phyloP scores from a whole-genome alignment of 805 yeast species.

The Clavispora vitiphila region DNA sequence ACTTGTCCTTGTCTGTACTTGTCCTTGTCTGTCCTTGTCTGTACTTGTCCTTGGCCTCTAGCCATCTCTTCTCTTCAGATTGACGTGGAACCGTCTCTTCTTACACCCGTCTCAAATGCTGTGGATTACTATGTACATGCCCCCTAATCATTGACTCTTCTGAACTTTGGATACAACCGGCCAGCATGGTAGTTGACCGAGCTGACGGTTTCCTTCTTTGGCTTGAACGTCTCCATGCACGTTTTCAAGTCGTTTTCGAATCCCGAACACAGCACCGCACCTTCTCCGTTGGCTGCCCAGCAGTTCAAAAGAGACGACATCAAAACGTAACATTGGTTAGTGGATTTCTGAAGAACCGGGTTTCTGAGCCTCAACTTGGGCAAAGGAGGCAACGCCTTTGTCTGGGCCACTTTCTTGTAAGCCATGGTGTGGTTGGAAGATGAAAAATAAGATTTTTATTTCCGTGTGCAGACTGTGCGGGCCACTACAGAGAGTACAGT shows the following conservation, averaged over 20 bases:
- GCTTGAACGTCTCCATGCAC: conserved; percentile 57
- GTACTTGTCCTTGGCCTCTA: no score
- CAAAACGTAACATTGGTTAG: conserved; percentile 70
- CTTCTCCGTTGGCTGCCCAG: conserved; percentile 95
- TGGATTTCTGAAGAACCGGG: conserved; percentile 50
- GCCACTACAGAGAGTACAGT: background rate
- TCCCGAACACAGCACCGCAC: conserved; percentile 57
- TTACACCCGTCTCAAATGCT: background rate
- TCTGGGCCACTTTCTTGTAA: conserved; percentile 38
- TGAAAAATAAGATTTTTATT: background rate
- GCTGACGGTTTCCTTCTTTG: conserved; percentile 36
- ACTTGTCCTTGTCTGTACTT: no score
- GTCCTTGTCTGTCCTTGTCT: no score
- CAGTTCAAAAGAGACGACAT: conserved; percentile 86
- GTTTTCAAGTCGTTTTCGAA: conserved; percentile 66
- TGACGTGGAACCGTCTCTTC: no score
- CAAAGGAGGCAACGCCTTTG: conserved; percentile 56
- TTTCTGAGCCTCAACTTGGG: conserved; percentile 69
- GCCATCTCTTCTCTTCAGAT: no score
- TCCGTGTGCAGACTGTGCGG: background rate
- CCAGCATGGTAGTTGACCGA: conserved; percentile 53
- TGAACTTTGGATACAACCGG: conserved; percentile 52
- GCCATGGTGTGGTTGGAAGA: conserved; percentile 27
- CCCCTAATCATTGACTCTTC: conserved; percentile 34
- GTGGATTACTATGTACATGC: conserved; percentile 7